Evolutionary conservation across 805 yeast genomes (phyloP).

Genomic region (Barnettozyma wickerhamii): DNA sequence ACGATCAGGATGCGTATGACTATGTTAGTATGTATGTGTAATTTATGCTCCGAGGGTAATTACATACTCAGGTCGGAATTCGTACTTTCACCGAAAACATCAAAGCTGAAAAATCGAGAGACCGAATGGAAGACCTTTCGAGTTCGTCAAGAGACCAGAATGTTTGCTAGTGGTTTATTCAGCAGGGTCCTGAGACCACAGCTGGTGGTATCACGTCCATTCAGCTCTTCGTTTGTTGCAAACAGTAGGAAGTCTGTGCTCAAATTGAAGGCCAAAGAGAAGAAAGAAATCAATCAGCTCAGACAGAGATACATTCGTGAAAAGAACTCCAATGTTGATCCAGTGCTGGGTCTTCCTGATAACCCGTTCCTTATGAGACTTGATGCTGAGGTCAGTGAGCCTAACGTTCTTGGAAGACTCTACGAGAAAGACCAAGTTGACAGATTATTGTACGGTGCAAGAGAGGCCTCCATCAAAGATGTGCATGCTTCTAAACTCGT

Average conservation of each 20-base stretch:
- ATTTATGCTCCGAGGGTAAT: too few species aligned
- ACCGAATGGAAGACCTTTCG: too few species aligned
- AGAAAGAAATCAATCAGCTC: constrained; percentile 23
- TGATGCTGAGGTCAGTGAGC: constrained; percentile 61
- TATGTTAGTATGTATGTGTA: too few species aligned
- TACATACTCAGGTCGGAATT: too few species aligned
- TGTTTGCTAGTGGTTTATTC: constrained; percentile 8
- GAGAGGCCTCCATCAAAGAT: constrained; percentile 46
- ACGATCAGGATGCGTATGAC: too few species aligned
- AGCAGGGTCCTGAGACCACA: constrained; percentile 14
- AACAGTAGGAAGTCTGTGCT: constrained; percentile 21
- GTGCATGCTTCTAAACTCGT: constrained; percentile 21
- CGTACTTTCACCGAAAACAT: too few species aligned
- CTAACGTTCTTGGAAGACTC: constrained; percentile 56
- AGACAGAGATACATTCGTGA: constrained; percentile 25
- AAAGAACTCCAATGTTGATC: constrained; percentile 45
- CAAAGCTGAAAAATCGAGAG: constrained; percentile 3
- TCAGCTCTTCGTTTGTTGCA: constrained; percentile 9
- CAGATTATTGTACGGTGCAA: constrained; percentile 72
- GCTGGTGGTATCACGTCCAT: constrained; percentile 7
- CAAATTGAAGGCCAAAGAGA: constrained; percentile 22
- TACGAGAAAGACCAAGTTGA: constrained; percentile 64
- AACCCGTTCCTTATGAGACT: constrained; percentile 69
- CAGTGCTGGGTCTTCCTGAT: constrained; percentile 70
- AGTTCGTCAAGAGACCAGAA: constrained; percentile 5